A percentile compares a stretch with the other conserved stretches of the same genome.
phyloP scores from a whole-genome alignment of 208 protist genomes.

The Leishmania mexicana region DNA sequence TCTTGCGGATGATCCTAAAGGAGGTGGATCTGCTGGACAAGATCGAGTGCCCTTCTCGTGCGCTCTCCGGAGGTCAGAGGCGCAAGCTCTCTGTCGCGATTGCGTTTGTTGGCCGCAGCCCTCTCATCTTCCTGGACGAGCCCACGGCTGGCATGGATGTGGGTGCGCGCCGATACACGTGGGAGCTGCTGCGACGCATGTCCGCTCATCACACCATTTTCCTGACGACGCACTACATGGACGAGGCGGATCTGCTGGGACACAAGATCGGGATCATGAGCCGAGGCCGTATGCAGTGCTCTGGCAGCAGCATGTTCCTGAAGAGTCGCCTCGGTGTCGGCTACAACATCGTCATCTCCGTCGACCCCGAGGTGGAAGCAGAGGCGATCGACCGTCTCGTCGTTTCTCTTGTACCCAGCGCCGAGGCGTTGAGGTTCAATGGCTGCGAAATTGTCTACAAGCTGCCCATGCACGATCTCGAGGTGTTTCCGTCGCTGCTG shows the following conservation, averaged over 20 bases:
- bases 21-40: slow-evolving; percentile 68
- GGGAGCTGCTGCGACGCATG: slow-evolving; percentile 69
- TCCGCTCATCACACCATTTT: slow-evolving; percentile 56
- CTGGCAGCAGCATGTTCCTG: slow-evolving; percentile 61
- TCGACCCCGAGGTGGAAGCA: slow-evolving; percentile 35
- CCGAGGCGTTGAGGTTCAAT: slow-evolving; percentile 30
- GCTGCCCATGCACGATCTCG: slow-evolving; percentile 41
- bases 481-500: slow-evolving; percentile 46
- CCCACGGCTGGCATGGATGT: slow-evolving; percentile 92
- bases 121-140: slow-evolving; percentile 89
- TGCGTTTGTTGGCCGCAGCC: slow-evolving; percentile 84
- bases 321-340: slow-evolving; percentile 55
- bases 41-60: slow-evolving; percentile 29
- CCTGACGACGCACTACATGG: slow-evolving; percentile 95
- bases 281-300: slow-evolving; percentile 51
- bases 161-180: slow-evolving; percentile 74
- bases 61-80: slow-evolving; percentile 88
- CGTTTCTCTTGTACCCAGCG: slow-evolving; percentile 18
- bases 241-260: slow-evolving; percentile 96
- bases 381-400: slow-evolving; percentile 30
- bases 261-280: slow-evolving; percentile 94
- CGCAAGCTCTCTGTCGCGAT: slow-evolving; percentile 88
- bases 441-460: slow-evolving; percentile 46
- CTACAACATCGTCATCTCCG: slow-evolving; percentile 51
- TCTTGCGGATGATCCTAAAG: slow-evolving; percentile 42